Percentiles rank a stretch among this genome's conserved stretches.
Conservation (phyloP, 2,329 filamentous ascomycete genomes). For the Epicoccum sorghinum region DNA sequence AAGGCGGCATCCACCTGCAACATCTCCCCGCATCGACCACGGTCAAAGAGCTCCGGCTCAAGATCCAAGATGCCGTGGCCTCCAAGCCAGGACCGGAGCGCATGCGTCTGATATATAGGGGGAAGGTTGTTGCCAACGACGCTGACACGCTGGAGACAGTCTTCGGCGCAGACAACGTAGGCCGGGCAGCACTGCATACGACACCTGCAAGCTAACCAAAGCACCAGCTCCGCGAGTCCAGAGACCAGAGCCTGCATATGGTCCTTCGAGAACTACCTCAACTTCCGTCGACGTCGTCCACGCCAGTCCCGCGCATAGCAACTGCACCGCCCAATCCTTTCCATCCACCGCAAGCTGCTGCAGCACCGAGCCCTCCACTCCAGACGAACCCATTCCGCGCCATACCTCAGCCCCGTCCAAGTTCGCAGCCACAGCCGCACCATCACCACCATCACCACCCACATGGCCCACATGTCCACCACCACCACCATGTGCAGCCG, state of each 20-base stretch:
- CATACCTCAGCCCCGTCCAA: constrained; percentile 30
- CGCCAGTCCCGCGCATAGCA: constrained; percentile 28
- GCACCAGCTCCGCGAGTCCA: constrained; percentile 42
- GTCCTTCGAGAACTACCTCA: constrained; percentile 45
- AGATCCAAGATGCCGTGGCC: constrained; percentile 58
- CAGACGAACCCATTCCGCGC: constrained; percentile 43
- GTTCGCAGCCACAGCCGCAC: constrained; percentile 31
- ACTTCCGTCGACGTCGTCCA: constrained; percentile 9
- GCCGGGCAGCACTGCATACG: constrained; percentile 22
- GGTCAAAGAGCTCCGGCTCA: constrained; percentile 59
- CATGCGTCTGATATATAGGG: constrained; percentile 65
- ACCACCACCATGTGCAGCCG: constrained; percentile 25
- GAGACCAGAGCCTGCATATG: constrained; percentile 46
- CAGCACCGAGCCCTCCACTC: constrained; percentile 26
- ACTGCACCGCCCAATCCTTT: constrained; percentile 50
- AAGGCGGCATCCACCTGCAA: constrained; percentile 40
- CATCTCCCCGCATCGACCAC: constrained; percentile 49
- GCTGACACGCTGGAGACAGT: constrained; percentile 56
- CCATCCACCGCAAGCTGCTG: constrained; percentile 24
- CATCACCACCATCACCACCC: constrained; percentile 22
- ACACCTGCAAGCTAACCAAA: constrained; percentile 18
- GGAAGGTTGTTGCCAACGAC: constrained; percentile 59
- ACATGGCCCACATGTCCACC: constrained; percentile 18
- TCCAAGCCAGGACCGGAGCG: constrained; percentile 44
- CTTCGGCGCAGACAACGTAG: constrained; percentile 58